Conservation (phyloP, 495 filamentous ascomycete genomes). For the Penicillium parvum region DNA sequence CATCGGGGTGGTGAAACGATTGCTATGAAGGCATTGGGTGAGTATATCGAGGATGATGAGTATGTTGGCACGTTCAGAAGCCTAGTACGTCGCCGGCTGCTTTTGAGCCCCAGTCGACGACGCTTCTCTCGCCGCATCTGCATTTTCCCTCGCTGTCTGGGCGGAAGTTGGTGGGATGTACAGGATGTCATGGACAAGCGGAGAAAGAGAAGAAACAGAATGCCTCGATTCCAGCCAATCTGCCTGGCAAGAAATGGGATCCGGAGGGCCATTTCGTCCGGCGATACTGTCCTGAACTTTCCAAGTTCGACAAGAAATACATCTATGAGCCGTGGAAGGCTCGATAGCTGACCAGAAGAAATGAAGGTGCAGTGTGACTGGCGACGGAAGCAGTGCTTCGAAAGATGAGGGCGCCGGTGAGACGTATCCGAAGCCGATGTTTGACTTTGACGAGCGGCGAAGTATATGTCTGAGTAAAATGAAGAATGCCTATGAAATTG, state of each 20-base stretch:
- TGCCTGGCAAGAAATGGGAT: slow-evolving; percentile 65
- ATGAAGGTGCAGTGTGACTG: slow-evolving; percentile 53
- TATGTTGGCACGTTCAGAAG: slow-evolving; percentile 68
- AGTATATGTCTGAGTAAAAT: slow-evolving; percentile 56
- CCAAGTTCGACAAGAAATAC: slow-evolving; percentile 54
- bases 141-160: slow-evolving; percentile 63
- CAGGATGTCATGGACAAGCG: slow-evolving; percentile 48
- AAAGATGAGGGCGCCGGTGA: slow-evolving; percentile 12
- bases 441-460: slow-evolving; percentile 59
- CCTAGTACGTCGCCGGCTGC: slow-evolving; percentile 65
- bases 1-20: slow-evolving; percentile 60
- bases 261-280: slow-evolving; percentile 55
- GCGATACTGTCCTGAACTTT: slow-evolving; percentile 59
- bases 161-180: slow-evolving; percentile 60
- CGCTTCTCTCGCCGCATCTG: slow-evolving; percentile 63
- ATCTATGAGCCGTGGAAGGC: slow-evolving; percentile 75
- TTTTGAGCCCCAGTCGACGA: slow-evolving; percentile 64
- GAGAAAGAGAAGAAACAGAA: slow-evolving; percentile 42
- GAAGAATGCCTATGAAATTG: slow-evolving; percentile 60
- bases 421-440: slow-evolving; percentile 65
- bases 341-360: slow-evolving; percentile 54
- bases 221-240: slow-evolving; percentile 52
- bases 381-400: slow-evolving; percentile 40
- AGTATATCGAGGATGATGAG: slow-evolving; percentile 50
- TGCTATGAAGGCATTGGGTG: slow-evolving; percentile 47